Evolutionary conservation across 106 monocot species (phyloP).

Genomic region (Phalaenopsis aphrodite): DNA sequence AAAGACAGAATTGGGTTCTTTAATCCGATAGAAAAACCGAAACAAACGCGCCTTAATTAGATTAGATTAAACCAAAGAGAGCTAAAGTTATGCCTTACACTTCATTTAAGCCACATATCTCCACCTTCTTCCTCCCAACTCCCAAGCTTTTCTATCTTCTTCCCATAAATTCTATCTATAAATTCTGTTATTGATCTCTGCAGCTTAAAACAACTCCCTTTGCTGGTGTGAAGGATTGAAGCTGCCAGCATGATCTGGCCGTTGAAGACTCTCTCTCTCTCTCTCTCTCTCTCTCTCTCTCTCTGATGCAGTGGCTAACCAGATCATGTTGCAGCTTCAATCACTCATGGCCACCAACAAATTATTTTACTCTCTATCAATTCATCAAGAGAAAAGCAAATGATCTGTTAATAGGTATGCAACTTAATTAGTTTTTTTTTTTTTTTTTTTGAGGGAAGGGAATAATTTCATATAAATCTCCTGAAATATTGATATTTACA

Average conservation of each 20-base stretch:
- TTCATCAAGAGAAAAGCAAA: no score
- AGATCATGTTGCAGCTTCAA: constrained; percentile 5
- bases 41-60: no score
- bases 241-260: constrained; percentile 1
- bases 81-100: no score
- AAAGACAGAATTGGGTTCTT: no score
- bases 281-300: not conserved
- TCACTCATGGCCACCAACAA: not conserved
- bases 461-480: no score
- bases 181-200: not conserved
- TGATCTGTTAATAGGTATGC: no score
- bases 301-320: not conserved
- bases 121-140: not conserved
- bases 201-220: not conserved
- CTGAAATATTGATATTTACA: no score
- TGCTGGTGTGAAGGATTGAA: constrained; percentile 3
- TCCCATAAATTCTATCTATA: not conserved
- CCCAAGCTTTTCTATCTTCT: not conserved
- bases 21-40: no score
- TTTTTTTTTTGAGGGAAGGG: no score
- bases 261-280: not conserved
- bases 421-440: no score
- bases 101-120: no score
- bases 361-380: not conserved
- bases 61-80: no score